Evolutionary conservation across 1,139 yeast species (phyloP).

Genomic region (Blastobotrys indianensis): DNA sequence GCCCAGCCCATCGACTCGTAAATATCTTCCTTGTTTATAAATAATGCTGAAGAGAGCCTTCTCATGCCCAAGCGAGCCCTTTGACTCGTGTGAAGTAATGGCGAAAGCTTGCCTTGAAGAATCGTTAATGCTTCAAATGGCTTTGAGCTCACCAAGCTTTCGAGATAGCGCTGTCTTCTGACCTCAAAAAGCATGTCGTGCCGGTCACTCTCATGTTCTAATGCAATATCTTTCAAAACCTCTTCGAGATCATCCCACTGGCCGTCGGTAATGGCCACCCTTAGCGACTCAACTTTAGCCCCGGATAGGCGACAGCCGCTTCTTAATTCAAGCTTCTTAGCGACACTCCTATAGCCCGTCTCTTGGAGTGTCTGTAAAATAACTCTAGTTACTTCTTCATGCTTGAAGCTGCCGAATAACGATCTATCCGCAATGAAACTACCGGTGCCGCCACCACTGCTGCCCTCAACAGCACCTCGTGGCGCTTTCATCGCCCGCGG

Average conservation of each 20-base stretch:
- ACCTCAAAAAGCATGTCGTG: conserved; percentile 27
- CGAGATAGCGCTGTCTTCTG: conserved; percentile 34
- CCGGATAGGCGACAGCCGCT: conserved; percentile 38
- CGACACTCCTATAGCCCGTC: conserved; percentile 42
- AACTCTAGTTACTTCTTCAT: conserved; percentile 43
- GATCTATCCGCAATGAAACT: no score
- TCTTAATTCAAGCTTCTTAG: conserved; percentile 37
- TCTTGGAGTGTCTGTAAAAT: conserved; percentile 46
- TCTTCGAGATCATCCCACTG: conserved; percentile 40
- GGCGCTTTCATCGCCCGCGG: no score
- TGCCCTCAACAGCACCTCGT: no score
- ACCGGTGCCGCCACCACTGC: no score
- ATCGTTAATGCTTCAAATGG: conserved; percentile 38
- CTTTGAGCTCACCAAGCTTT: conserved; percentile 20
- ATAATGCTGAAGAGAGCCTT: no score
- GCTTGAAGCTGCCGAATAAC: conserved; percentile 23
- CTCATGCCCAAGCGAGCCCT: no score
- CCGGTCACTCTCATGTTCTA: conserved; percentile 13
- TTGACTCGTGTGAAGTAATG: conserved; percentile 16
- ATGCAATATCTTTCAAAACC: conserved; percentile 19
- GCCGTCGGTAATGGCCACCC: conserved; percentile 39
- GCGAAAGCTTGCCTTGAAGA: conserved; percentile 38
- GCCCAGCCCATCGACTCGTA: no score
- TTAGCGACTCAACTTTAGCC: conserved; percentile 37
- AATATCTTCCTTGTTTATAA: no score